Conservation (phyloP, 805 yeast species). For the Saccharomycopsis oosterbeekiorum region DNA sequence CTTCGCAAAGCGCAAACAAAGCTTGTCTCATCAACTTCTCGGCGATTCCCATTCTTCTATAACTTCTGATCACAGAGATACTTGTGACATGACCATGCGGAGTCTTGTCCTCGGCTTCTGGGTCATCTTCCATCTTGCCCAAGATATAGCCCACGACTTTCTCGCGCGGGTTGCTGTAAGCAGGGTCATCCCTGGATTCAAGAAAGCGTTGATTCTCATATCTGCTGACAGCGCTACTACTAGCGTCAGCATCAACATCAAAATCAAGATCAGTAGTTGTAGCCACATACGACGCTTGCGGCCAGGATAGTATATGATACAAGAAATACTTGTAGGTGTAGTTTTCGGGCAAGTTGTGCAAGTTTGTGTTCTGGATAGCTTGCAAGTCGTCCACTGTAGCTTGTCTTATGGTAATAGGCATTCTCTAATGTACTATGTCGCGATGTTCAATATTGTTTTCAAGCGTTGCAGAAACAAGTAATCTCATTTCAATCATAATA, state of each 20-base stretch:
- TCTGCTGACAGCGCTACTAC: neutral
- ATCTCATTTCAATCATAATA: too few relatives aligned
- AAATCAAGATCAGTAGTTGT: conserved; percentile 53
- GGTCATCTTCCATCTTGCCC: conserved; percentile 95
- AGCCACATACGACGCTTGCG: conserved; percentile 94
- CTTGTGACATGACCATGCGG: conserved; percentile 93
- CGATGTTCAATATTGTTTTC: conserved; percentile 30
- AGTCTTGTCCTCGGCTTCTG: conserved; percentile 60
- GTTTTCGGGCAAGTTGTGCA: conserved; percentile 89
- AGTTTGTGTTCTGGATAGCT: conserved; percentile 92
- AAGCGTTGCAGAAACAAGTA: neutral
- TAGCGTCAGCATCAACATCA: conserved; percentile 21
- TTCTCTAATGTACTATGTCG: conserved; percentile 21
- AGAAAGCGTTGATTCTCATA: conserved; percentile 8
- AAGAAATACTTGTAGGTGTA: conserved; percentile 86
- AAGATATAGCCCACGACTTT: conserved; percentile 92
- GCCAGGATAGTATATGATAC: conserved; percentile 94
- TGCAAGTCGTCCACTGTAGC: conserved; percentile 82
- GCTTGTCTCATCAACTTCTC: conserved; percentile 84
- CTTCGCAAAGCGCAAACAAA: conserved; percentile 68
- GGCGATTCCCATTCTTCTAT: conserved; percentile 91
- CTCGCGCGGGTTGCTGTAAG: conserved; percentile 54
- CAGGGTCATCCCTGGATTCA: conserved; percentile 43
- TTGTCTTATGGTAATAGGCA: conserved; percentile 82
- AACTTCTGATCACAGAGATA: conserved; percentile 88